Evolutionary conservation across 2,329 filamentous ascomycete genomes (phyloP), one percentile per base, ranked within the genome.

Genomic region (Diaporthe amygdali): DNA sequence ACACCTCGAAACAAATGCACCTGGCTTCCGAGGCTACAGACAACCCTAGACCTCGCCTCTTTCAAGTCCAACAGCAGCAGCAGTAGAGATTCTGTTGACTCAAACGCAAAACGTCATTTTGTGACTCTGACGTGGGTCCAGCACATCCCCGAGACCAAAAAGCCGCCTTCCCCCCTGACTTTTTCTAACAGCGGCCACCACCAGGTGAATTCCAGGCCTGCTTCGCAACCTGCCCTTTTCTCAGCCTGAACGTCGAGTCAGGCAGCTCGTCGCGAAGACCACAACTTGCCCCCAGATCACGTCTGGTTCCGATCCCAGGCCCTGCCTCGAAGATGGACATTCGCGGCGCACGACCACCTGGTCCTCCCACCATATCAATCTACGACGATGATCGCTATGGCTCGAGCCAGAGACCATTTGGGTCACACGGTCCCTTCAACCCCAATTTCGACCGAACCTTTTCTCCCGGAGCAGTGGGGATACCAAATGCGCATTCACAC

Each of bases 401-500:
- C 41, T 68, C 66, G 27, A 68, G 66, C 9, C 66, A 67, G 5
- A 71, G 63, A 27, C 37, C 71, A 5, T 70, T 71, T 64, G 68
- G 71, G 30, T 56, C 66, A 22, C 66, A 51, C 32, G 66, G 70
- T 12, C 56, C 68, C 27, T 73, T 73, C 30, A 51, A 27, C 27
- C 59, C 72, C 27, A 66, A 39, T 34, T 73, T 63, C 12, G 66
- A 66, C 10, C 51, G 63, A n/a, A 69, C 61, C 4, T 41, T 70
- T 22, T 73, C 72, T 3, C 52, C 66, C 1, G 70, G 61, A 8
- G 82, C 84, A 51, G 81, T 86, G 77, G 78, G 82, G 61, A 86
- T 87, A 71, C 84, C 83, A 41, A 82, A 83, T 61, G 76, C 80
- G 52, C 74, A 77, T 17, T 74, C 75, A 54, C 77, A 76, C 70